A percentile compares a stretch with the other conserved stretches of the same genome.
Conservation (phyloP, 768 basidiomycete species). For the Epithele typhae region DNA sequence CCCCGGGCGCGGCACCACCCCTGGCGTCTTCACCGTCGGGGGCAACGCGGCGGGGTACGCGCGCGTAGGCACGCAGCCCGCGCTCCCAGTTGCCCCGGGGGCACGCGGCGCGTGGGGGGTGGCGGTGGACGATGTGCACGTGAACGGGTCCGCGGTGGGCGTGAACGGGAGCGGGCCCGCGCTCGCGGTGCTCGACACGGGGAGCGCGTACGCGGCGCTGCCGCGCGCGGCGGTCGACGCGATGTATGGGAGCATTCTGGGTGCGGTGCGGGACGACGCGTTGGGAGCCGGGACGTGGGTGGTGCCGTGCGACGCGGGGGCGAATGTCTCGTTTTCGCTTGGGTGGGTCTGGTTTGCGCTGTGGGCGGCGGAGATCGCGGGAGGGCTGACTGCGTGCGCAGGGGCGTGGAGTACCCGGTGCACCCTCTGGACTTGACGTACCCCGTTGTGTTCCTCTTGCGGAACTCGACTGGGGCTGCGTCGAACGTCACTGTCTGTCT, state of each 20-base stretch:
- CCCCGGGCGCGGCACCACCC: conserved; percentile 20
- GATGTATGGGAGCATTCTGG: conserved; percentile 28
- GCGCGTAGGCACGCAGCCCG: no score
- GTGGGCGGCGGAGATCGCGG: neutral
- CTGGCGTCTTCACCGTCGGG: no score
- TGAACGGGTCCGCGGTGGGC: conserved; percentile 47
- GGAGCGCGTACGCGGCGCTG: conserved; percentile 24
- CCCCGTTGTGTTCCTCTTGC: conserved; percentile 10
- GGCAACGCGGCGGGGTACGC: no score
- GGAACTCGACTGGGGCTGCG: conserved; percentile 6
- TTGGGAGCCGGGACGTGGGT: conserved; percentile 19
- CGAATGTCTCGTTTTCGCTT: conserved; percentile 27
- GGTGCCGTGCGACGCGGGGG: conserved; percentile 27
- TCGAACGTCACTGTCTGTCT: conserved; percentile 23
- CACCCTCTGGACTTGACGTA: conserved; percentile 31
- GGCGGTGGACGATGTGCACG: conserved; percentile 33
- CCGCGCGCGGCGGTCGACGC: conserved; percentile 22
- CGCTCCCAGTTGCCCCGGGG: no score
- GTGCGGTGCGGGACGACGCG: no score
- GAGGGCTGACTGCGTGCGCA: conserved; percentile 23
- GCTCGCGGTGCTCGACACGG: conserved; percentile 27
- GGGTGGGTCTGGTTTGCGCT: conserved; percentile 12
- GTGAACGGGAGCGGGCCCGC: conserved; percentile 34
- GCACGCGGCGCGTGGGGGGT: no score
- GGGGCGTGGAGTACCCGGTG: conserved; percentile 31